A percentile compares a stretch with the other conserved stretches of the same genome.
Conservation (phyloP, 805 yeast genomes). For the Suhomyces sp. region DNA sequence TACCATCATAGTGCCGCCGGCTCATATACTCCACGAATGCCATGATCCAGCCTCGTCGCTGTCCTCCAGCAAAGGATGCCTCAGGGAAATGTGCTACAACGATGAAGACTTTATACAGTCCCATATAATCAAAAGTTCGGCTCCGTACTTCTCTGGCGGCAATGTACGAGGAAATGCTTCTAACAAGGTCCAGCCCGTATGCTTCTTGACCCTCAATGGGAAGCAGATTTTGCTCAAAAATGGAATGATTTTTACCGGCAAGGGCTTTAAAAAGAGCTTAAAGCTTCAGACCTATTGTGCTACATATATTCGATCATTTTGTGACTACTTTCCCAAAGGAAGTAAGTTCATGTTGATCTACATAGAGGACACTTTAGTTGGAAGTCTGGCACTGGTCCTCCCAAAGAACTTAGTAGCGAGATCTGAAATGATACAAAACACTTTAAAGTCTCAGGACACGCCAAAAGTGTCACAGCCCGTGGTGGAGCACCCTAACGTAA, state of each 20-base stretch:
- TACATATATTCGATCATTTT: constrained; percentile 36
- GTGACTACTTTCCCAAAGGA: constrained; percentile 58
- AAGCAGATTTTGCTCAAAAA: constrained; percentile 56
- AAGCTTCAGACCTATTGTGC: constrained; percentile 47
- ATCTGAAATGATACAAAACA: neutral
- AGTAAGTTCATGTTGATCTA: constrained; percentile 53
- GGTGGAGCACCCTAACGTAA: constrained; percentile 8
- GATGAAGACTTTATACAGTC: constrained; percentile 59
- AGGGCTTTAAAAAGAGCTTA: constrained; percentile 52
- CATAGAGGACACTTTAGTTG: constrained; percentile 56
- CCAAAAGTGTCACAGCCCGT: neutral
- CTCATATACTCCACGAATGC: constrained; percentile 39
- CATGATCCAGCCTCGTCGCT: constrained; percentile 25
- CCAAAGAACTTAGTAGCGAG: neutral
- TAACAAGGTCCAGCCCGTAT: constrained; percentile 37
- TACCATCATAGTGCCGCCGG: constrained; percentile 63
- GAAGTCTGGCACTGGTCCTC: constrained; percentile 21
- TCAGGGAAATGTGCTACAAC: constrained; percentile 51
- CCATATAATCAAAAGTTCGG: constrained; percentile 49
- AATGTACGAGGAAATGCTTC: constrained; percentile 14
- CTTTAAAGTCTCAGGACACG: neutral
- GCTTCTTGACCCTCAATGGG: constrained; percentile 54
- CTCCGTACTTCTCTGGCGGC: constrained; percentile 20
- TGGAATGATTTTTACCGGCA: constrained; percentile 52
- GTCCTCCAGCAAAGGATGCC: constrained; percentile 24